Evolutionary conservation across 352 stramenopile species (phyloP).

Genomic region (Globisporangium splendens): DNA sequence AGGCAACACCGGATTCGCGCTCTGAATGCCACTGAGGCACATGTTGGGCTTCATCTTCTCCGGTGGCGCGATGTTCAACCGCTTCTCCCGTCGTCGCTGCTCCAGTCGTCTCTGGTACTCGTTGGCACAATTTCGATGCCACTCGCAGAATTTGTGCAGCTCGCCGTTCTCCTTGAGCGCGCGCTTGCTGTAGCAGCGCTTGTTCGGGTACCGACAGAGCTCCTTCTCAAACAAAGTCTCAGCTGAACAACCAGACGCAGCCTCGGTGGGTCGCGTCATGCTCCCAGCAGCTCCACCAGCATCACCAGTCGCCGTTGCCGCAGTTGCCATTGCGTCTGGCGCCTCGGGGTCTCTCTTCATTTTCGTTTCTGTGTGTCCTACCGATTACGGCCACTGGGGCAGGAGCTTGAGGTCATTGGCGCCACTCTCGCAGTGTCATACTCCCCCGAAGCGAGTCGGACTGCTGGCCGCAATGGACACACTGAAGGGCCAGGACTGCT

Average conservation of each 20-base stretch:
- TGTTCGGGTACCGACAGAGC: slow-evolving; percentile 66
- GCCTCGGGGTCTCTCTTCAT: background rate
- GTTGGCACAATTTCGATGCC: slow-evolving; percentile 67
- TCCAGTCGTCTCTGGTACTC: slow-evolving; percentile 75
- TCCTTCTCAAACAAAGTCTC: slow-evolving; percentile 1
- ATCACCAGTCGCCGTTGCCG: background rate
- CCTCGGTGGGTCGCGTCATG: background rate
- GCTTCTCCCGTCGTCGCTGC: slow-evolving; percentile 28
- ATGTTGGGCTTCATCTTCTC: slow-evolving; percentile 4
- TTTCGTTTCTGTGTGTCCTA: slow-evolving; percentile 1
- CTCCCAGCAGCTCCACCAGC: background rate
- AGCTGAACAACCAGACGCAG: background rate
- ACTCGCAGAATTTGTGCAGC: slow-evolving; percentile 73
- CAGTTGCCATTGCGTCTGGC: background rate
- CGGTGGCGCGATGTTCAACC: slow-evolving; percentile 22
- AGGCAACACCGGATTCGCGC: background rate
- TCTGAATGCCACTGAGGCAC: slow-evolving; percentile 8
- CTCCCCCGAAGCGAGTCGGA: background rate
- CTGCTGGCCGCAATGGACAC: background rate
- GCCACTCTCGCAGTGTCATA: background rate
- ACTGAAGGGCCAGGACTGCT: too few relatives aligned
- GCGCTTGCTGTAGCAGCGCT: slow-evolving; percentile 58
- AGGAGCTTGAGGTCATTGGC: background rate
- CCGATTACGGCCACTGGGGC: background rate
- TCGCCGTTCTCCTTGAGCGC: slow-evolving; percentile 71